Conservation (phyloP, 2,329 filamentous ascomycete genomes). For the Bipolaris gigantea region DNA sequence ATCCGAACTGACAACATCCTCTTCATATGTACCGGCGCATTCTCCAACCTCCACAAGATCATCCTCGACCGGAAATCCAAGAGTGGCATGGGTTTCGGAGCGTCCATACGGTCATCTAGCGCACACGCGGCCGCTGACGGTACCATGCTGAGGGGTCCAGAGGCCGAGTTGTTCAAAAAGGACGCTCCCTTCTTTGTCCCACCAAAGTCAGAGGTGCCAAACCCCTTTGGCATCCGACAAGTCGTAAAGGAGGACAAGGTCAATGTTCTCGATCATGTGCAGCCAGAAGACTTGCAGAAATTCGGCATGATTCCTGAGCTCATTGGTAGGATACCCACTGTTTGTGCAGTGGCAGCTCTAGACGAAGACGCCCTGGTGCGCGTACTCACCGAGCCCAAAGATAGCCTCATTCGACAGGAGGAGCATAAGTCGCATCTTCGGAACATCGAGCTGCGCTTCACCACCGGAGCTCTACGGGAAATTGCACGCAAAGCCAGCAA, state of each 20-base stretch:
- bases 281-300: constrained; percentile 73
- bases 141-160: constrained; percentile 62
- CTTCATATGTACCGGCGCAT: constrained; percentile 95
- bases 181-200: constrained; percentile 59
- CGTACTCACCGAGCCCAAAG: constrained; percentile 89
- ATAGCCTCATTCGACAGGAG: constrained; percentile 86
- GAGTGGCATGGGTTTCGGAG: constrained; percentile 87
- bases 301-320: constrained; percentile 94
- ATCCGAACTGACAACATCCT: constrained; percentile 95
- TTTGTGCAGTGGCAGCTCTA: constrained; percentile 80
- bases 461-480: constrained; percentile 75
- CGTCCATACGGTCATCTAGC: constrained; percentile 66
- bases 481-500: constrained; percentile 71
- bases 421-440: constrained; percentile 83
- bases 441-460: constrained; percentile 77
- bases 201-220: constrained; percentile 30
- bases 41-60: constrained; percentile 86
- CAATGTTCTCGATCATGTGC: constrained; percentile 70
- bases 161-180: constrained; percentile 59
- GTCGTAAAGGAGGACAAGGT: constrained; percentile 41
- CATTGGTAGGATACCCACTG: constrained; percentile 92
- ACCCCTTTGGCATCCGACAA: constrained; percentile 24
- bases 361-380: constrained; percentile 70
- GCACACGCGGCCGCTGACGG: constrained; percentile 57
- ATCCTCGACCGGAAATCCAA: constrained; percentile 85